These are phyloP conservation scores for Sambucus nigra DNA, from an alignment of 129 eudicot genomes.

Conservation along the genomic window DNA sequence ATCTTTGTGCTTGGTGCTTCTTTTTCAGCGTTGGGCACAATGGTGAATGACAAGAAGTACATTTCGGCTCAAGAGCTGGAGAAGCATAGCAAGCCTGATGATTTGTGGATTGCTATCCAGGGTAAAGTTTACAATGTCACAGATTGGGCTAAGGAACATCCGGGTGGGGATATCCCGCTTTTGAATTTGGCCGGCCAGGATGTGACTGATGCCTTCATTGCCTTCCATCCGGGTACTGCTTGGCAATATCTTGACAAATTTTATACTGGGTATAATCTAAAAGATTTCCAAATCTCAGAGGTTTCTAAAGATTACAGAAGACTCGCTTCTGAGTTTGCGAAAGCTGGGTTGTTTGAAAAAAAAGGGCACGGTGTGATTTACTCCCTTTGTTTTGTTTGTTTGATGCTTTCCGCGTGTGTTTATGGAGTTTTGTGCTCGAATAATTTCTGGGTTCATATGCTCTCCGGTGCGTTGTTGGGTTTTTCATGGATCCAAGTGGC, in stretches of 20 bases:
- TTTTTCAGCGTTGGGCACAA: slow-evolving; percentile 23
- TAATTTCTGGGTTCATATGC: slow-evolving; percentile 46
- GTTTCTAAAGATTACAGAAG: slow-evolving; percentile 74
- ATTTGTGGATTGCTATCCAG: slow-evolving; percentile 81
- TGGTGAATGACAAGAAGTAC: slow-evolving; percentile 55
- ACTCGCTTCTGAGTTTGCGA: slow-evolving; percentile 50
- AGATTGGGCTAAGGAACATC: slow-evolving; percentile 78
- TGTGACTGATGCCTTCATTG: slow-evolving; percentile 88
- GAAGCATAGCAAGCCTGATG: slow-evolving; percentile 54
- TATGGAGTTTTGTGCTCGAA: slow-evolving; percentile 43
- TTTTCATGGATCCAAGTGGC: slow-evolving; percentile 79
- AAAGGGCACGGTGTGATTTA: slow-evolving; percentile 67
- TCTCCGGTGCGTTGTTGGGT: slow-evolving; percentile 61
- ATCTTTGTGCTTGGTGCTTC: slow-evolving; percentile 3
- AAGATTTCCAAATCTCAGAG: slow-evolving; percentile 57
- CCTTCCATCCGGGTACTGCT: slow-evolving; percentile 80
- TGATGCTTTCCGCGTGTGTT: slow-evolving; percentile 37
- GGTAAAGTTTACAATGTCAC: slow-evolving; percentile 81
- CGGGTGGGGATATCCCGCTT: slow-evolving; percentile 71
- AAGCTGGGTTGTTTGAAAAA: slow-evolving; percentile 71
- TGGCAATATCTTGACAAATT: slow-evolving; percentile 62
- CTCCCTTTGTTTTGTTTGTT: slow-evolving; percentile 39
- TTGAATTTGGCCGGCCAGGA: slow-evolving; percentile 76
- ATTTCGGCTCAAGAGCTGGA: slow-evolving; percentile 60
- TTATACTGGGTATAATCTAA: slow-evolving; percentile 63